Evolutionary conservation across 768 basidiomycete species (phyloP).

Genomic region (Scleroderma bovista): DNA sequence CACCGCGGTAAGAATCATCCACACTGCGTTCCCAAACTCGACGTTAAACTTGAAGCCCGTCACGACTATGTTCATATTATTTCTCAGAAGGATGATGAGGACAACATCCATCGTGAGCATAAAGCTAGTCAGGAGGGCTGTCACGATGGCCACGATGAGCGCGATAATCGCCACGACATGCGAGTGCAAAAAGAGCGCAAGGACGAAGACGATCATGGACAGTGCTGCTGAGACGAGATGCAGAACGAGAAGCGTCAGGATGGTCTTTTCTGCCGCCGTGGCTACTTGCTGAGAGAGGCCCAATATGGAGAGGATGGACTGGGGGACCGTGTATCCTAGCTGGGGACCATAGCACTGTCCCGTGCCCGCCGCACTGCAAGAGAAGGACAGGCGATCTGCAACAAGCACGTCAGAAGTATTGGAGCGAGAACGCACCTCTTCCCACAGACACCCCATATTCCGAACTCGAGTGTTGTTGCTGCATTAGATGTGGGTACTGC

Average conservation of each 20-base stretch:
- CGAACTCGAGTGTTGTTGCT: slow-evolving; percentile 62
- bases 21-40: slow-evolving; percentile 61
- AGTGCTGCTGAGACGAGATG: slow-evolving; percentile 64
- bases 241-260: slow-evolving; percentile 55
- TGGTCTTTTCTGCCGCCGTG: slow-evolving; percentile 41
- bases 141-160: slow-evolving; percentile 52
- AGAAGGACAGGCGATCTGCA: neutral
- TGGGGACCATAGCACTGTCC: slow-evolving; percentile 55
- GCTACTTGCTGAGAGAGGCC: slow-evolving; percentile 43
- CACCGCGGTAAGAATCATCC: slow-evolving; percentile 61
- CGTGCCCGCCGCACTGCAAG: neutral
- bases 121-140: slow-evolving; percentile 48
- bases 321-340: slow-evolving; percentile 66
- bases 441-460: slow-evolving; percentile 82
- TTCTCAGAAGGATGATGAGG: slow-evolving; percentile 47
- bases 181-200: slow-evolving; percentile 55
- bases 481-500: slow-evolving; percentile 40
- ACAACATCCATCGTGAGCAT: slow-evolving; percentile 61
- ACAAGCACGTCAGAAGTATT: neutral
- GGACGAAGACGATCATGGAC: slow-evolving; percentile 46
- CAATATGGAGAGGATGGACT: slow-evolving; percentile 34
- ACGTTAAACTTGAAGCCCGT: slow-evolving; percentile 40
- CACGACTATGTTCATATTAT: slow-evolving; percentile 34
- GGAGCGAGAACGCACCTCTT: slow-evolving; percentile 32
- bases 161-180: slow-evolving; percentile 51